phyloP scores from a whole-genome alignment of 129 eudicot species.

The Logfia minima region DNA sequence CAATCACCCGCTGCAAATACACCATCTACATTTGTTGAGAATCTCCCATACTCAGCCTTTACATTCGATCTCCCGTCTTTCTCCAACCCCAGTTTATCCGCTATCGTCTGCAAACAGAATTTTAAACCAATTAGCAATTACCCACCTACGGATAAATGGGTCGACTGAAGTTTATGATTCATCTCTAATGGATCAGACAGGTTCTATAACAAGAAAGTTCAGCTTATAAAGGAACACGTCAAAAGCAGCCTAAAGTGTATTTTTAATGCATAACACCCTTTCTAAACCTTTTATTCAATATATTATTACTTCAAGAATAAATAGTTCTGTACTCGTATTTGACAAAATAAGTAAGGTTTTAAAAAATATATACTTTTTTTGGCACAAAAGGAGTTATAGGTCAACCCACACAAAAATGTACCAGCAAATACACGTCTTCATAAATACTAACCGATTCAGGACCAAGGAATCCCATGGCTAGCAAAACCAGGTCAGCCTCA shows the following conservation, averaged over 20 bases:
- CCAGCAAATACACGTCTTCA: background rate
- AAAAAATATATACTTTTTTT: background rate
- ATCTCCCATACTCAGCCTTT: conserved; percentile 92
- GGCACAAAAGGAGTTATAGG: background rate
- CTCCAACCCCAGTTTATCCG: conserved; percentile 85
- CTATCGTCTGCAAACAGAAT: conserved; percentile 48
- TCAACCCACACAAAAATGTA: background rate
- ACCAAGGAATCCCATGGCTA: conserved; percentile 99
- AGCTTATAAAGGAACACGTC: background rate
- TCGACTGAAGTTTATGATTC: background rate
- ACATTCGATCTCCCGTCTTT: conserved; percentile 81
- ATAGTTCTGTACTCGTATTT: background rate
- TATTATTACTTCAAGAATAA: too few species aligned
- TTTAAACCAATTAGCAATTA: conserved; percentile 7
- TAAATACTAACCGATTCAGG: conserved; percentile 81
- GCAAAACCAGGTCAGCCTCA: conserved; percentile 79
- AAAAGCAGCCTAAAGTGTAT: background rate
- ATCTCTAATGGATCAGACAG: background rate
- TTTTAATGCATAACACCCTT: background rate
- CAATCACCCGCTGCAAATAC: conserved; percentile 99
- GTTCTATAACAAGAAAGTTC: background rate
- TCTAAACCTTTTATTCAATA: background rate
- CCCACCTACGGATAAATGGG: background rate
- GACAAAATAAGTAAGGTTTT: background rate
- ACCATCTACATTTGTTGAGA: conserved; percentile 72